Conservation (phyloP, 345 rosid species). For the Turnera subulata region DNA sequence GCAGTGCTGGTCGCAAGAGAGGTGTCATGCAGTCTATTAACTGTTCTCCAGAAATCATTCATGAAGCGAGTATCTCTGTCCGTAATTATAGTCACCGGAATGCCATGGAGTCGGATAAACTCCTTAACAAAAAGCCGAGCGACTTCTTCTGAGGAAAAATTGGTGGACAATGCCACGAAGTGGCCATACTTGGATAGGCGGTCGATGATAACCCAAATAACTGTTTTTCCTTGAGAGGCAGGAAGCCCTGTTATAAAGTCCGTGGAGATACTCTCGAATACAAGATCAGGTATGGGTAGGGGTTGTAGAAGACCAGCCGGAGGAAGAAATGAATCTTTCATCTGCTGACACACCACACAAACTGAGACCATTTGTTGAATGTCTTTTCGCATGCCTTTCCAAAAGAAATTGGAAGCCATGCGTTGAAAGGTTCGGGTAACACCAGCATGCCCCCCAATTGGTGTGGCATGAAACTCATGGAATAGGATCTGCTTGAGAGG, state of each 20-base stretch:
- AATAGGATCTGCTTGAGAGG: background rate
- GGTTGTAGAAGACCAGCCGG: background rate
- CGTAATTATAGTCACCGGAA: no score
- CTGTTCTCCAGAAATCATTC: background rate
- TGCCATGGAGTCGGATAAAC: no score
- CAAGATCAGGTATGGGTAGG: background rate
- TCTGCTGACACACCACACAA: background rate
- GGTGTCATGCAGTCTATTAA: no score
- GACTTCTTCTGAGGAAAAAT: no score
- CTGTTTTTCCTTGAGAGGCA: background rate
- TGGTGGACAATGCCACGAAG: background rate
- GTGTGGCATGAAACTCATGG: background rate
- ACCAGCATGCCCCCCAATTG: background rate
- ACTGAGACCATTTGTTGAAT: background rate
- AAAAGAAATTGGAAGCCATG: background rate
- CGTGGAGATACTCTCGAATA: background rate
- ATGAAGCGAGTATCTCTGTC: no score
- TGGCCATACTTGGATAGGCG: background rate
- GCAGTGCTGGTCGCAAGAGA: no score
- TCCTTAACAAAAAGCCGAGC: no score
- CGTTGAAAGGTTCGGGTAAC: background rate
- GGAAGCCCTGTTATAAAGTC: background rate
- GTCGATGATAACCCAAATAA: background rate
- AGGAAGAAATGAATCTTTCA: background rate
- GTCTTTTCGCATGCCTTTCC: background rate